These are phyloP conservation scores for Melampsora larici-populina DNA, from an alignment of 1,284 basidiomycete genomes.

Conservation along the genomic window DNA sequence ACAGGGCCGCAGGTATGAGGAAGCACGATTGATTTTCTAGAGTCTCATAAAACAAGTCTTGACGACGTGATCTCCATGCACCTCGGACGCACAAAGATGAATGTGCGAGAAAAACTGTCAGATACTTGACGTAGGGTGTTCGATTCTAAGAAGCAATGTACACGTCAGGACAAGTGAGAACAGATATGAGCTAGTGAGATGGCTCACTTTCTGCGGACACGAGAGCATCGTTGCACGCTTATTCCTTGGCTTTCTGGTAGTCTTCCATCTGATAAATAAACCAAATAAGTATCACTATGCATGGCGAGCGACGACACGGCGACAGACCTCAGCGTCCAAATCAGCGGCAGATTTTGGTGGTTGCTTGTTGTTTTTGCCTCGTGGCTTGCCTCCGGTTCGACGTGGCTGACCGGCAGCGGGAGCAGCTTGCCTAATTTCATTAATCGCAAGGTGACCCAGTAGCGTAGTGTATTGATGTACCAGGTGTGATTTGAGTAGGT, in stretches of 20 bases:
- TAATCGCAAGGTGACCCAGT: background rate
- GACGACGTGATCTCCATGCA: no score
- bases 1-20: no score
- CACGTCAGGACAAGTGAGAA: no score
- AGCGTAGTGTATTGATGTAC: background rate
- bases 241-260: conserved; percentile 42
- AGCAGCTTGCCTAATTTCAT: background rate
- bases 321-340: conserved; percentile 41
- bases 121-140: no score
- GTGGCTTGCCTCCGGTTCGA: conserved; percentile 5
- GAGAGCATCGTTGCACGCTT: background rate
- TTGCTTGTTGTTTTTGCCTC: conserved; percentile 26
- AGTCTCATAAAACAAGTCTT: no score
- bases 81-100: no score
- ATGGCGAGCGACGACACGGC: background rate
- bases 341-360: conserved; percentile 33
- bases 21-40: no score
- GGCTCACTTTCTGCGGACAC: no score
- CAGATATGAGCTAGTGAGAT: no score
- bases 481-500: background rate
- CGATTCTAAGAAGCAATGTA: no score
- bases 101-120: no score
- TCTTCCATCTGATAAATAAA: conserved; percentile 37
- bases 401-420: background rate
- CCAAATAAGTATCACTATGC: background rate